A percentile compares a stretch with the other conserved stretches of the same genome.
These are phyloP conservation scores for Trichothecium roseum DNA, from an alignment of 2,329 filamentous ascomycete genomes.

Conservation along the genomic window DNA sequence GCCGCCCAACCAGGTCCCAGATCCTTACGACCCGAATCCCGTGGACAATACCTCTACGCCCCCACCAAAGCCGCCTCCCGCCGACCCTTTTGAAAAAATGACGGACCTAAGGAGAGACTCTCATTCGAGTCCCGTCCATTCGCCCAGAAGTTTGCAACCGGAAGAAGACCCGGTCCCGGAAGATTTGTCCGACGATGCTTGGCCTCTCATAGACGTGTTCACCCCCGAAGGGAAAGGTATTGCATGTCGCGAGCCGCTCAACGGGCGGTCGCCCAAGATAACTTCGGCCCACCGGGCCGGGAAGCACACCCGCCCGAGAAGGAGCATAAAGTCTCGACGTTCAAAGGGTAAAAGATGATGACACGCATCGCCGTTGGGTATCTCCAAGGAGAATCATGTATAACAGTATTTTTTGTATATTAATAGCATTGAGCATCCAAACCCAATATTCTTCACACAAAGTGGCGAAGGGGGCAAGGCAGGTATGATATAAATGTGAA, in stretches of 20 bases:
- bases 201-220: constrained; percentile 75
- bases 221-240: constrained; percentile 77
- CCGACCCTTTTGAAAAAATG: constrained; percentile 16
- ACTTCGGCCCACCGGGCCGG: constrained; percentile 38
- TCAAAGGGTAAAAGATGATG: constrained; percentile 34
- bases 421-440: no score
- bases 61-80: not conserved
- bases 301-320: constrained; percentile 47
- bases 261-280: constrained; percentile 56
- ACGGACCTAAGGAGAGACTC: constrained; percentile 9
- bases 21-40: no score
- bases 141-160: constrained; percentile 5
- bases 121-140: not conserved
- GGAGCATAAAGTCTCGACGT: constrained; percentile 48
- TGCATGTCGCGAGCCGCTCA: constrained; percentile 55
- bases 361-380: no score
- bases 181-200: no score
- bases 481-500: no score
- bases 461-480: no score
- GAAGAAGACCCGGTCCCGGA: constrained; percentile 7
- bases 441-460: no score
- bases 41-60: no score
- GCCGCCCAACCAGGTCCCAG: constrained; percentile 1
- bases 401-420: no score
- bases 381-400: no score